Evolutionary conservation across 805 yeast genomes (phyloP).

Genomic region (Ogataea pignaliae): DNA sequence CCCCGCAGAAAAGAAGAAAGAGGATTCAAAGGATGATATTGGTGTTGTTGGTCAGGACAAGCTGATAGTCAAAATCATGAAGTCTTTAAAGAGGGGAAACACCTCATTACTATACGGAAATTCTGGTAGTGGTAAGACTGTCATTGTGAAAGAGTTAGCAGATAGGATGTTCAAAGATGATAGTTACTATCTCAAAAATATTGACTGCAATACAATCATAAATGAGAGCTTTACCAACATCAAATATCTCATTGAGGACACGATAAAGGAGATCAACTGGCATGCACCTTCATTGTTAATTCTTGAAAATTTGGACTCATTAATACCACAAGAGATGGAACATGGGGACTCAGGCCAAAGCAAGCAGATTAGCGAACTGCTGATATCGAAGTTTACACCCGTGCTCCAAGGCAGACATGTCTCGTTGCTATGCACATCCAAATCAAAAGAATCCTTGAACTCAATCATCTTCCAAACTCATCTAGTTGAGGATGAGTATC

Average conservation of each 20-base stretch:
- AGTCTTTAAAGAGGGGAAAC: slow-evolving; percentile 35
- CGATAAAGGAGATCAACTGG: slow-evolving; percentile 53
- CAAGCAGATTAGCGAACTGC: slow-evolving; percentile 59
- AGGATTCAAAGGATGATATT: not conserved
- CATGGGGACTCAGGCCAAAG: slow-evolving; percentile 55
- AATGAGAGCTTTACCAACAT: slow-evolving; percentile 51
- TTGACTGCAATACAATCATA: slow-evolving; percentile 51
- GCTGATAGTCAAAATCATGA: slow-evolving; percentile 35
- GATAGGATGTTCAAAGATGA: slow-evolving; percentile 31
- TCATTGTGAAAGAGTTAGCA: slow-evolving; percentile 42
- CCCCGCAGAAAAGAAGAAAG: too few species aligned
- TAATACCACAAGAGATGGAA: slow-evolving; percentile 63
- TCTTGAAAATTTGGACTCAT: slow-evolving; percentile 72
- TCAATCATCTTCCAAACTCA: slow-evolving; percentile 60
- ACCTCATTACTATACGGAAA: slow-evolving; percentile 68
- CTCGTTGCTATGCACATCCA: slow-evolving; percentile 57
- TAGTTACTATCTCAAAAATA: slow-evolving; percentile 43
- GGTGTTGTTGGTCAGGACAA: slow-evolving; percentile 55
- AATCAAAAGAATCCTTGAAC: slow-evolving; percentile 63
- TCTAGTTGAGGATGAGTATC: slow-evolving; percentile 57
- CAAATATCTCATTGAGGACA: slow-evolving; percentile 41
- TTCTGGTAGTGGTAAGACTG: slow-evolving; percentile 79
- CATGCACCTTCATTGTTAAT: slow-evolving; percentile 70
- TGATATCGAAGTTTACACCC: slow-evolving; percentile 41
- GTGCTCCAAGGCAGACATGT: slow-evolving; percentile 45